These are phyloP conservation scores for Lipomyces kockii DNA, from an alignment of 805 yeast species.

Conservation along the genomic window DNA sequence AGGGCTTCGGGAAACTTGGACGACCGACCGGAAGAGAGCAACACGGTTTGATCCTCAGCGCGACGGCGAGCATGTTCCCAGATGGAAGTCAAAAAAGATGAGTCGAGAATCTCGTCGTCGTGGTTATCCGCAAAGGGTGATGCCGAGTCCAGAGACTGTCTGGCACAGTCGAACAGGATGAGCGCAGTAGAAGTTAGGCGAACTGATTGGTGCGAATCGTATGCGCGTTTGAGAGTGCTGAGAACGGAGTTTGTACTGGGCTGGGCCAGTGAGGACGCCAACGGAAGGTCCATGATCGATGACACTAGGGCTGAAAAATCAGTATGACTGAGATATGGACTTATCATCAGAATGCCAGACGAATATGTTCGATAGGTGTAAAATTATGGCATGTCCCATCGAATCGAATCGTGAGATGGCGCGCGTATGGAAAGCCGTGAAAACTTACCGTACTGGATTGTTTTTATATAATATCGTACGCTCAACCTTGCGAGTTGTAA, in stretches of 20 bases:
- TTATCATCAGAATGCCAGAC: not conserved
- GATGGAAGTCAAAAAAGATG: constrained; percentile 42
- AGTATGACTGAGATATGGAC: not conserved
- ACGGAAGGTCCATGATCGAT: constrained; percentile 24
- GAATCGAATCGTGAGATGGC: not conserved
- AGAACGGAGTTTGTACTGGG: constrained; percentile 22
- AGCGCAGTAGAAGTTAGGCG: constrained; percentile 27
- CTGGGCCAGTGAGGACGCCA: constrained; percentile 25
- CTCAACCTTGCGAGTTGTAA: not conserved
- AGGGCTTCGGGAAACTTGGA: constrained; percentile 14
- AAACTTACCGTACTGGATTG: not conserved
- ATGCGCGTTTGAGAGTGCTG: constrained; percentile 18
- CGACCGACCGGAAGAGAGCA: constrained; percentile 37
- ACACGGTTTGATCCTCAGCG: constrained; percentile 49
- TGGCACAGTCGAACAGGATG: constrained; percentile 18
- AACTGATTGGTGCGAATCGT: constrained; percentile 15
- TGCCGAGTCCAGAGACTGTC: not conserved
- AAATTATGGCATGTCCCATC: not conserved
- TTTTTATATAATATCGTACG: not conserved
- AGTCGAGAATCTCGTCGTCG: constrained; percentile 40
- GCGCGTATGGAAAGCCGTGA: not conserved
- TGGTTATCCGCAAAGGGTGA: constrained; percentile 5
- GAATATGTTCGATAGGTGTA: not conserved
- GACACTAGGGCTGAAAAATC: not conserved
- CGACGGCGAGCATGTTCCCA: constrained; percentile 50